Evolutionary conservation across 768 basidiomycete genomes (phyloP).

Genomic region (Serendipita vermifera): DNA sequence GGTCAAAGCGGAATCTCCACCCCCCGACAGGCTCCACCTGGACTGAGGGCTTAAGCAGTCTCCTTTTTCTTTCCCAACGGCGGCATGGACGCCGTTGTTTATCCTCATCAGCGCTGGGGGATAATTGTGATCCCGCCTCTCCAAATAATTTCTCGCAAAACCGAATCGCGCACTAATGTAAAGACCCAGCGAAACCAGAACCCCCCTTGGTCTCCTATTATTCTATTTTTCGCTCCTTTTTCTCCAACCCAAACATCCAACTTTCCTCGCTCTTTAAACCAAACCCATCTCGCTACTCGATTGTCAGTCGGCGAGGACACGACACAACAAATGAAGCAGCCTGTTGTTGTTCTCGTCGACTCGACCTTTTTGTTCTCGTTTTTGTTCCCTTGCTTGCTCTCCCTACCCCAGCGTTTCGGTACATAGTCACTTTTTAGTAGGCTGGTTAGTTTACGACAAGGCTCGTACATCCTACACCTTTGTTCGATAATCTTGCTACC

Average conservation of each 20-base stretch:
- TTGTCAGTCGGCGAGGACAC: background rate
- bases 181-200: background rate
- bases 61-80: background rate
- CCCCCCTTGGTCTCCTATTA: background rate
- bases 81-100: too few species aligned
- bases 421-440: background rate
- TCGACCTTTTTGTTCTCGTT: background rate
- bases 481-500: too few species aligned
- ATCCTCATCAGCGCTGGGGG: too few species aligned
- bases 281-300: background rate
- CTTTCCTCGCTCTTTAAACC: background rate
- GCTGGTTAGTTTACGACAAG: background rate
- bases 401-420: background rate
- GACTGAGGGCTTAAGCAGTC: background rate
- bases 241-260: too few species aligned
- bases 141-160: background rate
- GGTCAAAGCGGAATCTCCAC: constrained; percentile 9
- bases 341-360: too few species aligned
- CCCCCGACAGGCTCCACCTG: background rate
- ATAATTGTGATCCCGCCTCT: too few species aligned
- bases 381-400: background rate
- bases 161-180: background rate
- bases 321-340: background rate
- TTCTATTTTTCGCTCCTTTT: background rate
- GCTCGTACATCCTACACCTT: too few species aligned